phyloP scores from a whole-genome alignment of 2,329 filamentous ascomycete genomes.

The Xylariaceae sp. region DNA sequence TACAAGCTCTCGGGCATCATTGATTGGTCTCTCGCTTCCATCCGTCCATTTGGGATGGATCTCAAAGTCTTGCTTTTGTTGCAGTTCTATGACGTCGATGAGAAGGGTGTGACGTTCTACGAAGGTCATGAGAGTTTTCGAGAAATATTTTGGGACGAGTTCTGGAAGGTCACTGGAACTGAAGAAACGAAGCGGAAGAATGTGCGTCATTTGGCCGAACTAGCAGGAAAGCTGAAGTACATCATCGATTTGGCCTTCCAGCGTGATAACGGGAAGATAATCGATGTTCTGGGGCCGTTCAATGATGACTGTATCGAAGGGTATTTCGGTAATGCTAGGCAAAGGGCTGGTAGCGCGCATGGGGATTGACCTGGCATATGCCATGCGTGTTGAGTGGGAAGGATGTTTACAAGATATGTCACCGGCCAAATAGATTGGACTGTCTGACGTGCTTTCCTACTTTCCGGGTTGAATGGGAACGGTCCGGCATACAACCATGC shows the following conservation, averaged over 20 bases:
- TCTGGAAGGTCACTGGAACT: slow-evolving; percentile 25
- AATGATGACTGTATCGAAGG: neutral
- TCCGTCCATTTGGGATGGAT: slow-evolving; percentile 23
- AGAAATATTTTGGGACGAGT: slow-evolving; percentile 30
- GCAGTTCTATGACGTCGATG: slow-evolving; percentile 26
- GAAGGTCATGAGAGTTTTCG: slow-evolving; percentile 19
- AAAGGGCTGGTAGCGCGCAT: neutral
- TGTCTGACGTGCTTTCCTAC: too few species aligned
- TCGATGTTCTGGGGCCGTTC: neutral
- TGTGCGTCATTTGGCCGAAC: neutral
- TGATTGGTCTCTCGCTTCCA: slow-evolving; percentile 29
- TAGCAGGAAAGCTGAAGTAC: neutral
- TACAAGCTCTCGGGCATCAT: slow-evolving; percentile 29
- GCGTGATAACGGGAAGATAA: neutral
- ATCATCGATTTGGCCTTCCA: neutral
- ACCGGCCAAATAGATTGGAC: too few species aligned
- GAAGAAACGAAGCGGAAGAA: slow-evolving; percentile 11
- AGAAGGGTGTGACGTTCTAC: slow-evolving; percentile 29
- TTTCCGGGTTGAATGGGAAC: too few species aligned
- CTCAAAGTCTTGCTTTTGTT: slow-evolving; percentile 23
- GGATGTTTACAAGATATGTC: too few species aligned
- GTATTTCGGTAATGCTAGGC: neutral
- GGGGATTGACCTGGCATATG: neutral
- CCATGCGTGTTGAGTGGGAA: neutral
- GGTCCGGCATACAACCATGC: too few species aligned